phyloP scores from a whole-genome alignment of 163 green algal genomes.

The Botryococcus braunii region DNA sequence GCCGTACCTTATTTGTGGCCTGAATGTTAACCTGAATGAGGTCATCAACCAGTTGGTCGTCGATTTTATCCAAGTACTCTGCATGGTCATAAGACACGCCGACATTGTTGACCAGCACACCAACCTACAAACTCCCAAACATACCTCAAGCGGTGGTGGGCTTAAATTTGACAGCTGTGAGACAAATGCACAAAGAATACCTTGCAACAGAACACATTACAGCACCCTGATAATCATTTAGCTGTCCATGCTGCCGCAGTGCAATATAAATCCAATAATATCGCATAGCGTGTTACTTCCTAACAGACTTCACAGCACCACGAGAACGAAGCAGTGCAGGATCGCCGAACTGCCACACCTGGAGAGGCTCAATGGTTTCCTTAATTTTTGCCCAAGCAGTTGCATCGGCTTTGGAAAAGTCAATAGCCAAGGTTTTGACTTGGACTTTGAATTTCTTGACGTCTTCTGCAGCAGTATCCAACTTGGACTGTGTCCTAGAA shows the following conservation, averaged over 20 bases:
- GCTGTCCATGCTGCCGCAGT: neutral
- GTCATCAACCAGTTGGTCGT: slow-evolving; percentile 15
- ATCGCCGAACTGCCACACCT: too few species aligned
- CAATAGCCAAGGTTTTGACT: slow-evolving; percentile 28
- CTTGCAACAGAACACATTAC: slow-evolving; percentile 6
- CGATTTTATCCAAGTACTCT: slow-evolving; percentile 38
- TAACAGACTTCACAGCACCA: too few species aligned
- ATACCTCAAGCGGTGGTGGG: neutral
- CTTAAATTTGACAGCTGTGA: slow-evolving; percentile 6
- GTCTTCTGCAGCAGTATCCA: slow-evolving; percentile 47
- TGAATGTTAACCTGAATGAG: slow-evolving; percentile 37
- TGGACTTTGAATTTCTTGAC: slow-evolving; percentile 45
- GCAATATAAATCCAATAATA: neutral
- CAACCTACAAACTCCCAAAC: slow-evolving; percentile 48
- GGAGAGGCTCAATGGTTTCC: too few species aligned
- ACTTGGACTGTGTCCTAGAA: slow-evolving; percentile 57
- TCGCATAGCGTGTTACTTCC: too few species aligned
- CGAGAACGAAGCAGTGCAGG: too few species aligned
- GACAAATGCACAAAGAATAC: slow-evolving; percentile 10
- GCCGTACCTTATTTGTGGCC: slow-evolving; percentile 27
- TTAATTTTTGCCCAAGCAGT: slow-evolving; percentile 19
- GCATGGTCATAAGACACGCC: slow-evolving; percentile 71
- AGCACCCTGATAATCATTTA: neutral
- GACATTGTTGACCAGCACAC: slow-evolving; percentile 81
- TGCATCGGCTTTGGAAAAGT: slow-evolving; percentile 30